Percentiles rank a stretch among this genome's conserved stretches.
phyloP scores from a whole-genome alignment of 1,139 yeast genomes.

The Casaregolazyma suthepensis region DNA sequence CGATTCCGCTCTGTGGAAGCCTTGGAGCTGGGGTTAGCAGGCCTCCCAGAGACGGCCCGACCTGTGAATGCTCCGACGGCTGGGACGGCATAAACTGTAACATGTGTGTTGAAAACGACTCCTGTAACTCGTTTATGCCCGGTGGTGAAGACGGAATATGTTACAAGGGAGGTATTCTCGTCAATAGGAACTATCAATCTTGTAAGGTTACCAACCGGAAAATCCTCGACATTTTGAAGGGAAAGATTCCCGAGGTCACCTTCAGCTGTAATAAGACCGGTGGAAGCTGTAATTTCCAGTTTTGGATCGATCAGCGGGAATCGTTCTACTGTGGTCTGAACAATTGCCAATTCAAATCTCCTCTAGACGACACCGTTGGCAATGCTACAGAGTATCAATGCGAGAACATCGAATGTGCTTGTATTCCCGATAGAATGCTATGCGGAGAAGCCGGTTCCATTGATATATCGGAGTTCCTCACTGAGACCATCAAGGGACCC shows the following conservation, averaged over 20 bases:
- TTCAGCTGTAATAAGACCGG: slow-evolving; percentile 75
- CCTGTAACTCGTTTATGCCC: slow-evolving; percentile 85
- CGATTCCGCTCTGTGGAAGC: slow-evolving; percentile 84
- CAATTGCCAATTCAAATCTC: slow-evolving; percentile 59
- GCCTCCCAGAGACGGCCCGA: slow-evolving; percentile 48
- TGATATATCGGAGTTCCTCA: slow-evolving; percentile 86
- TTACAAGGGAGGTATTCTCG: slow-evolving; percentile 79
- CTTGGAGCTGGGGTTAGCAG: slow-evolving; percentile 60
- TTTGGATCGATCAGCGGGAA: slow-evolving; percentile 89
- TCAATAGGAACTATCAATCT: slow-evolving; percentile 78
- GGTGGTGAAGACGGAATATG: slow-evolving; percentile 84
- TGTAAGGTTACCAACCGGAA: slow-evolving; percentile 89
- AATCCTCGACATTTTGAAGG: slow-evolving; percentile 70
- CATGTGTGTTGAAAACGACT: slow-evolving; percentile 59
- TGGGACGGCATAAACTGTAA: slow-evolving; percentile 96
- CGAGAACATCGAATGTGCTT: slow-evolving; percentile 68
- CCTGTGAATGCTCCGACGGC: slow-evolving; percentile 72
- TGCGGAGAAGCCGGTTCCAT: slow-evolving; percentile 94
- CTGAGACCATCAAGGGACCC: slow-evolving; percentile 87
- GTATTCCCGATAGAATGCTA: slow-evolving; percentile 86
- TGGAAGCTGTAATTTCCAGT: slow-evolving; percentile 74
- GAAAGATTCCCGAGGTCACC: slow-evolving; percentile 84
- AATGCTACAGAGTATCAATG: slow-evolving; percentile 77
- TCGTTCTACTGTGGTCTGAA: slow-evolving; percentile 83
- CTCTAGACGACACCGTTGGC: slow-evolving; percentile 39